phyloP scores from a whole-genome alignment of 2,329 filamentous ascomycete genomes.

The Scopulariopsis brevicaulis region DNA sequence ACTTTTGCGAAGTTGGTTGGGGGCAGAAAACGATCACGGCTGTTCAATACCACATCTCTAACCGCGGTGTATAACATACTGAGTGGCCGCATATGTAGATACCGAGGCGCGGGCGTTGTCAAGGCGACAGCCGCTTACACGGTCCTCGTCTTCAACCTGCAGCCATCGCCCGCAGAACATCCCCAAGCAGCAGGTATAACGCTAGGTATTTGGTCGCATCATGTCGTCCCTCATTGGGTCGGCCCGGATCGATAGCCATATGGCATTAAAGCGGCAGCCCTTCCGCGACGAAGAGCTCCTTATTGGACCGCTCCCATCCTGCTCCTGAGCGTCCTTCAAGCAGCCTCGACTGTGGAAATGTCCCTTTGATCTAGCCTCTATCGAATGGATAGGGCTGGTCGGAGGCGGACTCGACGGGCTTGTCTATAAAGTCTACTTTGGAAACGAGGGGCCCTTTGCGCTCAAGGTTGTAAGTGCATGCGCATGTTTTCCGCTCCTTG shows the following conservation, averaged over 20 bases:
- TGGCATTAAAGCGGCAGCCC: neutral
- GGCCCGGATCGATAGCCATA: neutral
- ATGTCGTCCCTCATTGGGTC: neutral
- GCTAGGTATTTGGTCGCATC: neutral
- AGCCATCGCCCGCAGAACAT: neutral
- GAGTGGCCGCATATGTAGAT: neutral
- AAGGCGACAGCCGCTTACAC: neutral
- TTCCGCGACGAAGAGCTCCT: neutral
- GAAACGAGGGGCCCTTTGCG: neutral
- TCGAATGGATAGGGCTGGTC: neutral
- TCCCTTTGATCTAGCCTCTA: neutral
- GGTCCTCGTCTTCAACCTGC: neutral
- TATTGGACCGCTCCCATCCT: neutral
- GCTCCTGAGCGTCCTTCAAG: neutral
- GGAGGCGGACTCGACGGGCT: neutral
- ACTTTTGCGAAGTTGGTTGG: neutral
- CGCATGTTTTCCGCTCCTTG: neutral
- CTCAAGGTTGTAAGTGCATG: neutral
- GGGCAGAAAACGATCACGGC: neutral
- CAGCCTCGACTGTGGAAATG: neutral
- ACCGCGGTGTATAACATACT: neutral
- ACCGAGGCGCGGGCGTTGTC: neutral
- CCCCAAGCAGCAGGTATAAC: neutral
- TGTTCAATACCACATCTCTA: neutral
- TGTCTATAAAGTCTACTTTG: neutral